A percentile compares a stretch with the other conserved stretches of the same genome.
Evolutionary conservation across 2,329 filamentous ascomycete genomes (phyloP).

Genomic region (Coniochaeta sp.): DNA sequence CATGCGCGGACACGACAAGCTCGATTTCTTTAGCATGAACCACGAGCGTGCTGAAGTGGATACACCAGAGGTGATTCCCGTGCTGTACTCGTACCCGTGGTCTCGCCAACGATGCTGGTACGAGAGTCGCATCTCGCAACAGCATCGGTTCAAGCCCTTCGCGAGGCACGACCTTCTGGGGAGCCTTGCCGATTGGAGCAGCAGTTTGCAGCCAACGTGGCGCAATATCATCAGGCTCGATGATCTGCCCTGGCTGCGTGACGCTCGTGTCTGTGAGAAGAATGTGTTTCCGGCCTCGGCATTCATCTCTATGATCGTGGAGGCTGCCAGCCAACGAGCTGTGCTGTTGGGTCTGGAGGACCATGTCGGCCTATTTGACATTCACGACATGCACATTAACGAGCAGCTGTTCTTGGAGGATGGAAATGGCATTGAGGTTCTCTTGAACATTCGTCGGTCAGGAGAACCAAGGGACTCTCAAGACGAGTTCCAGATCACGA

Average conservation of each 20-base stretch:
- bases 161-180: conserved; percentile 26
- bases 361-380: conserved; percentile 12
- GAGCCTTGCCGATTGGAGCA: conserved; percentile 22
- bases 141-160: conserved; percentile 24
- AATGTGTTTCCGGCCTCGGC: conserved; percentile 37
- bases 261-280: conserved; percentile 39
- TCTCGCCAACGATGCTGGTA: conserved; percentile 21
- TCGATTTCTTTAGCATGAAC: conserved; percentile 21
- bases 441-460: conserved; percentile 13
- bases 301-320: conserved; percentile 30
- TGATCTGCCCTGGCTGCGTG: conserved; percentile 37
- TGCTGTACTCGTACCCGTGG: conserved; percentile 22
- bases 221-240: conserved; percentile 26
- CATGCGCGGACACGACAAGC: conserved; percentile 16
- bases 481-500: conserved; percentile 22
- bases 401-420: conserved; percentile 22
- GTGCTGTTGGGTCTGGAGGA: conserved; percentile 7
- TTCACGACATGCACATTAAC: conserved; percentile 19
- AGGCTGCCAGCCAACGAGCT: conserved; percentile 20
- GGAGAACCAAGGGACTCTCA: conserved; percentile 9
- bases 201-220: conserved; percentile 28
- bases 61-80: conserved; percentile 16
- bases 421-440: conserved; percentile 17
- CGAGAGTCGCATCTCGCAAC: conserved; percentile 20
- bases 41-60: conserved; percentile 18